Evolutionary conservation across 2,329 filamentous ascomycete genomes (phyloP).

Genomic region (Colletotrichum gloeosporioides): DNA sequence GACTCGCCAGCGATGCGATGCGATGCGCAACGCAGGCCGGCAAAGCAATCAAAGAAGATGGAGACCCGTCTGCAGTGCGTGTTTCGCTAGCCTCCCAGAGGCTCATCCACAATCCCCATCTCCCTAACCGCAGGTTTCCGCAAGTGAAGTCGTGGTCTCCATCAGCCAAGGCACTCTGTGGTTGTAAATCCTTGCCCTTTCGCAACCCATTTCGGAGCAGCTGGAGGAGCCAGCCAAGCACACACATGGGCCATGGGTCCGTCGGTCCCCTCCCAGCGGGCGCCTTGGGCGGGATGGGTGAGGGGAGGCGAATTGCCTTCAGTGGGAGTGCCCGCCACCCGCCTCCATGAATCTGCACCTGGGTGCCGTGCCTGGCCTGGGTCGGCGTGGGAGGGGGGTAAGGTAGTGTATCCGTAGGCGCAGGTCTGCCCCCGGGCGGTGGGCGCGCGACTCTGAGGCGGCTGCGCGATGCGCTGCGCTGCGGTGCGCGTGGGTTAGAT

Average conservation of each 20-base stretch:
- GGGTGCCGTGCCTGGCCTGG: conserved; percentile 2
- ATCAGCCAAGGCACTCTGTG: conserved; percentile 9
- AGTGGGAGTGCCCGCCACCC: conserved; percentile 14
- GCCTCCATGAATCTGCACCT: conserved; percentile 3
- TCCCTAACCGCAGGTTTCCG: conserved; percentile 9
- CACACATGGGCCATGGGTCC: neutral
- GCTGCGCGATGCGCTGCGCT: neutral
- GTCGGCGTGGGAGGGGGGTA: neutral
- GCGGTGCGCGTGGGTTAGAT: neutral
- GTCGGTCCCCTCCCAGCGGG: neutral
- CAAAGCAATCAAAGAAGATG: neutral
- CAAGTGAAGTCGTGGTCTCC: conserved; percentile 6
- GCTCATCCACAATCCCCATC: neutral
- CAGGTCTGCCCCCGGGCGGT: neutral
- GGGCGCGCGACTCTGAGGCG: neutral
- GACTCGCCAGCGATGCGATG: neutral
- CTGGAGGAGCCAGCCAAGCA: neutral
- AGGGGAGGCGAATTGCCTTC: conserved; percentile 2
- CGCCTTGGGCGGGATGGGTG: neutral
- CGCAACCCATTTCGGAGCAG: conserved; percentile 9
- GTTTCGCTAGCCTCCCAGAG: conserved; percentile 10
- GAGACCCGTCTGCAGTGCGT: neutral
- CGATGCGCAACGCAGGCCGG: neutral
- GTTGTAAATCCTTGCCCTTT: neutral
- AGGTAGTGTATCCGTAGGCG: neutral